Base-by-base conservation (phyloP, 2,329 filamentous ascomycete genomes). In the Graphium sp. region DNA sequence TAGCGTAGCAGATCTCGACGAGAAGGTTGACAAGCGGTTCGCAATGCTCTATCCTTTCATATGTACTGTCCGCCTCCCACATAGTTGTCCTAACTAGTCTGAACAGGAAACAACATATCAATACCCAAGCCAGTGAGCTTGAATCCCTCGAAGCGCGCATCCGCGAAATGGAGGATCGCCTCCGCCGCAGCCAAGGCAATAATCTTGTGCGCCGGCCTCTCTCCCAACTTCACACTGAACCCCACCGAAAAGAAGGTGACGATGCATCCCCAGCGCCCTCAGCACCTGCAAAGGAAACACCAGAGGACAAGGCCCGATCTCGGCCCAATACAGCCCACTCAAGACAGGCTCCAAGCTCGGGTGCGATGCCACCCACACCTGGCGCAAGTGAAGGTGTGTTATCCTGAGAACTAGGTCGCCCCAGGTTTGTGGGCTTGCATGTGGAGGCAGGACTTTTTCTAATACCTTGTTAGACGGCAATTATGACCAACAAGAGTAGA, bases 131-230 rank as follows among this genome's bases (percentile, higher is more conserved):
- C 31, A 69, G 73, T 37, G 82, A 94, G 53, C 75, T 95, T 39
- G 76, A 92, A 52, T 73, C 75, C 32, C 74, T 95, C 43, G 83
- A 94, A 55, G 73, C 73, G 29, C 75, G 74, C 41, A 71, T 95
- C 41, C 76, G 73, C 41, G 83, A 84, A 44, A 83, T 89, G 53
- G 85, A 94, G 54, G 66, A 78, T 40, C 76, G 77, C 24, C 65
- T 95, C 30, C 68, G 56, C 40, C 43, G 41, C 34, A 50, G 35
- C 32, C 34, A 19, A 31, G 24, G 13, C 14, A 12, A 21, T 16
- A 15, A 14, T 22, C 18, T 22, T 20, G 15, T 24, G 18, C 11
- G 17, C 10, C n/a, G 7, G 14, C 22, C 21, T 35, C 30, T 6
- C 21, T 30, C 18, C 26, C 17, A 22, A 29, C 29, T 19, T 31